Conservation (phyloP, 352 stramenopile species). For the Phytopythium chamaehyphon region DNA sequence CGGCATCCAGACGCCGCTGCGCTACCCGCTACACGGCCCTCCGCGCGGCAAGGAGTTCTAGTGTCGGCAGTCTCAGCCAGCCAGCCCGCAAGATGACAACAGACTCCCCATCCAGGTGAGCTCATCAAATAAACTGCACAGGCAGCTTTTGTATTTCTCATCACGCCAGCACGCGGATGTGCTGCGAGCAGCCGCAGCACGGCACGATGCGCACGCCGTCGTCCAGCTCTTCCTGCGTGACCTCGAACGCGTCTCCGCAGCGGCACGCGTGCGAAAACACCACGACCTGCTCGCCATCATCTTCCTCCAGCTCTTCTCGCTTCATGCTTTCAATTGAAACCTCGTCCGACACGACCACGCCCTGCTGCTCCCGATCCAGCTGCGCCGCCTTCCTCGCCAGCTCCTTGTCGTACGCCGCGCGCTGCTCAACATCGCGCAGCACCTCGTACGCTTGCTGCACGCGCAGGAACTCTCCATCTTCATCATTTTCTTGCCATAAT, state of each 20-base stretch:
- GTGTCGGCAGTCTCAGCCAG: no score
- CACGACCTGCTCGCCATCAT: conserved; percentile 38
- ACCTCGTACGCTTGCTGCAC: conserved; percentile 72
- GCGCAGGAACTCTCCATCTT: conserved; percentile 39
- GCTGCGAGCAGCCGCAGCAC: conserved; percentile 76
- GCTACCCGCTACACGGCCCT: conserved; percentile 59
- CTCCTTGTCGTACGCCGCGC: conserved; percentile 52
- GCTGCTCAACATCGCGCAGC: conserved; percentile 34
- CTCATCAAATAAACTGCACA: conserved; percentile 1
- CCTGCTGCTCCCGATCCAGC: conserved; percentile 32
- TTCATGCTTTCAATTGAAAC: conserved; percentile 43
- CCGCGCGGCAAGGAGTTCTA: conserved; percentile 86
- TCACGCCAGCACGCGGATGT: conserved; percentile 54
- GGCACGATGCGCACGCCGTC: conserved; percentile 67
- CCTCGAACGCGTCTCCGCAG: conserved; percentile 73
- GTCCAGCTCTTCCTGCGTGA: conserved; percentile 52
- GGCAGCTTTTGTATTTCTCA: not conserved
- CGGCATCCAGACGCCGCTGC: conserved; percentile 73
- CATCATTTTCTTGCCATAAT: not conserved
- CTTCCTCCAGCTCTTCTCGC: conserved; percentile 23
- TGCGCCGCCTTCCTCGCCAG: conserved; percentile 30
- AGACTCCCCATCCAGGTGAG: no score
- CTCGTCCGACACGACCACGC: conserved; percentile 64
- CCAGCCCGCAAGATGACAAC: no score
- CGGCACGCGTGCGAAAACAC: conserved; percentile 59